Evolutionary conservation across 1,139 yeast genomes (phyloP), one percentile per base, ranked within the genome.

Genomic region (Arxiozyma heterogenica): DNA sequence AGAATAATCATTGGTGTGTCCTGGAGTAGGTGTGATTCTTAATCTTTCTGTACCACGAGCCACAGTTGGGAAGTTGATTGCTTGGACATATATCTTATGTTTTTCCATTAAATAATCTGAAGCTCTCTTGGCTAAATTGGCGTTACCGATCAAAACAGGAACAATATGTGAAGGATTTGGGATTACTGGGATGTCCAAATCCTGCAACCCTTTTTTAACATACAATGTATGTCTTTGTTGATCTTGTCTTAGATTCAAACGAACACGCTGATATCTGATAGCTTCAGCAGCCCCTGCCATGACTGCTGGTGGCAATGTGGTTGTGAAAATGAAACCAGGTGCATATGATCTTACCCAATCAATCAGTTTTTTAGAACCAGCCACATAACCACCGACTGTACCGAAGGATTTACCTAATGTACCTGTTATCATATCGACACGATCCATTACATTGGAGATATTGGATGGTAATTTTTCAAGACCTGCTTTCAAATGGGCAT

Each of bases 121-220:
- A 9, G 98, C 98, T 57, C 75, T 77, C 72, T 91, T 93, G 55
- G 98, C 97, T 65, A 84, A 84, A 53, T 84, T 86, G 20, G 99
- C 96, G 68, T 89, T 91, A 61, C 98, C 98, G 62, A 93, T 86
- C 60, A 94, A 79, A 50, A 94, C 84, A 9, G 99, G 98, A 47
- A 93, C 95, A 68, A 94, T 93, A 71, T 93, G 99, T 22, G 96
- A 87, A 30, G 98, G 98, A 72, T 93, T 93, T 58, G 98, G 97
- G 67, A 91, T 86, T 50, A 93, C 97, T 20, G 98, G 99, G 60
- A 93, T 84, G 53, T 95, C 97, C 54, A 86, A 72, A 48, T 75
- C 73, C 55, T 77, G 79, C 63, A 93, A 78, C 59, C 80, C 81
- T 58, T 80, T 68, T 74, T 93, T 93, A 63, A 93, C 93, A 67